These are phyloP conservation scores for Hirschfeldia incana DNA, from an alignment of 345 rosid species.

Conservation along the genomic window DNA sequence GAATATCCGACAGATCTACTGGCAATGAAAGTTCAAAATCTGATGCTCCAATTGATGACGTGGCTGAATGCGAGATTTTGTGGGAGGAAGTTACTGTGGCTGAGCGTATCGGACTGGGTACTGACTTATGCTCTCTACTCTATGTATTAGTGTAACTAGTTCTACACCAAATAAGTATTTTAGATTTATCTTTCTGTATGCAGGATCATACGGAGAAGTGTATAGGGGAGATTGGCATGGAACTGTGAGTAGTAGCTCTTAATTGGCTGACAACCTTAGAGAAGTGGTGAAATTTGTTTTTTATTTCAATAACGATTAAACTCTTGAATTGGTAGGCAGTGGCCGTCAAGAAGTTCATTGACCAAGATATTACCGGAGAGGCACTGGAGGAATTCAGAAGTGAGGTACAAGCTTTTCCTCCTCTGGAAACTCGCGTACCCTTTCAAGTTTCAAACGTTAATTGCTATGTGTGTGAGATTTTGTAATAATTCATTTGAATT, in stretches of 20 bases:
- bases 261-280: neutral
- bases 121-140: conserved; percentile 29
- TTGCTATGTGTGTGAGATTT: conserved; percentile 4
- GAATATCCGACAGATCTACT: conserved; percentile 59
- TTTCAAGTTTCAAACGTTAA: conserved; percentile 7
- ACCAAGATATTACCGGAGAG: conserved; percentile 80
- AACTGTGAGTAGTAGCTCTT: conserved; percentile 80
- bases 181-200: conserved; percentile 36
- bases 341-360: conserved; percentile 91
- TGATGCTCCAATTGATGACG: conserved; percentile 70
- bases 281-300: neutral
- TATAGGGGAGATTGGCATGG: conserved; percentile 98
- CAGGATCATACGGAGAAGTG: conserved; percentile 98
- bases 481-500: conserved; percentile 20
- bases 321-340: conserved; percentile 63
- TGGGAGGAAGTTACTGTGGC: conserved; percentile 93
- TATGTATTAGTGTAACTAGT: conserved; percentile 29
- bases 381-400: conserved; percentile 82
- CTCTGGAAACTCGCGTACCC: neutral
- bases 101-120: conserved; percentile 97
- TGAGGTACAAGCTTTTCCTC: conserved; percentile 56
- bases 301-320: conserved; percentile 23
- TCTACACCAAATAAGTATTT: conserved; percentile 20
- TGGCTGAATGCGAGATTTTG: conserved; percentile 82
- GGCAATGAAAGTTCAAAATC: conserved; percentile 67